Evolutionary conservation across 768 basidiomycete genomes (phyloP), one percentile per base, ranked within the genome.

Genomic region (Termitomyces sp.): DNA sequence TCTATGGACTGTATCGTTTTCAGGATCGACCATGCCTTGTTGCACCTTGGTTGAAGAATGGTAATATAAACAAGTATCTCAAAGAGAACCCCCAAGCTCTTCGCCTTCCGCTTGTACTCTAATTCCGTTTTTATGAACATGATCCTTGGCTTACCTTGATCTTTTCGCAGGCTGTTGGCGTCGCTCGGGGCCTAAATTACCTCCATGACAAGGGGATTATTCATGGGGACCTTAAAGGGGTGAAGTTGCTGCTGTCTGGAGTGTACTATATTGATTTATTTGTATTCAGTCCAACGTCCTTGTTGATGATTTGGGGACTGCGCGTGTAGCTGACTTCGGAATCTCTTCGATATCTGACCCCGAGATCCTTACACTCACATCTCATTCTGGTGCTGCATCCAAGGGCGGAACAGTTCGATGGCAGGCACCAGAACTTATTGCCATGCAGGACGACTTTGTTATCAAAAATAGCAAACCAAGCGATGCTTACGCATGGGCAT

Each of bases 11-110:
- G 7, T 60, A 58, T 34, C 68, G 69, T 31, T 56, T 54, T 10
- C 55, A 63, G 26, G 57, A 57, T 9, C 61, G 70, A 39, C 57
- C 72, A 12, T 72, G 71, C 51, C 66, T 73, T 39, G 70, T 74
- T 2, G 70, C 70, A 4, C 71, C 73, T 5, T 75, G 71, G 73
- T 73, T 73, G 73, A 64, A 72, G 29, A 67, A 70, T 48, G 74
- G 73, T 0, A 71, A 70, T 44, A 61, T 72, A 12, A 66, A 13
- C n/a, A 55, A 34, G 22, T 47, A 47, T 26, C 54, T 45, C 16
- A 29, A 39, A 2, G 9, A 18, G 12, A 26, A 41, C 15, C 36
- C 51, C 20, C 26, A 29, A 1, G 39, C 6, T 41, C 51, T 39
- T 20, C 51, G 51, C 39, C 41, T 42, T 42, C 51, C 51, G 1